Base-by-base conservation (phyloP, 805 yeast species). In the Zygosaccharomyces kombuchaensis region DNA sequence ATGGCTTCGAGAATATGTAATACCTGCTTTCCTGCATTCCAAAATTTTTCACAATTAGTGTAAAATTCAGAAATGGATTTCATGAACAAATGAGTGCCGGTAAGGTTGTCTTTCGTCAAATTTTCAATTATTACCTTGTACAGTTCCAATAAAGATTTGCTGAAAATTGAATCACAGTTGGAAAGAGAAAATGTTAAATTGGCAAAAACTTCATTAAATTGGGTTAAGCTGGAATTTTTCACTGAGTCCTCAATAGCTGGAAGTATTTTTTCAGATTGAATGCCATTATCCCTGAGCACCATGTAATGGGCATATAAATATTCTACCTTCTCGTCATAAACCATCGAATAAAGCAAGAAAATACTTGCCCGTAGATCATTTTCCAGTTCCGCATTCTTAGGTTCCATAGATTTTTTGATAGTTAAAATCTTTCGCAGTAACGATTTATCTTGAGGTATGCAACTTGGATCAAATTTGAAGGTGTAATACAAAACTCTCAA, bases 231-330 rank as follows among this genome's bases (percentile, higher is more conserved):
- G 1, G 49, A 30, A 2, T 27, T 19, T 2, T 44, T 16, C 6
- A 67, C 34, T 0, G 56, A 46, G 8, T 30, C 16, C 1, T 50
- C 41, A 12, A 67, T 27, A 4, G 69, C 69, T 6, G 46, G 40
- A 8, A 44, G 31, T 12, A 68, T 26, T 9, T 21, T 17, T 0
- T 38, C 45, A 0, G 52, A 44, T 2, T 43, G 29, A 2, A 58
- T 40, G 12, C 61, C 64, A 4, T 34, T 23, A 9, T 53, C 51
- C 52, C 72, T 59, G 3, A 68, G 43, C 2, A 65, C 61, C 41
- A 68, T 46, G 42, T 68, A 71, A 22, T 70, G 63, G 1, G 72
- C 64, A 47, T 62, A 60, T 10, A 68, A 42, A 49, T 57, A 63
- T 34, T 57, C 63, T 8, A 63, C 34, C 5, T 54, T 51, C 6